phyloP scores from a whole-genome alignment of 2,329 filamentous ascomycete genomes.

The Botrytis sinoallii region DNA sequence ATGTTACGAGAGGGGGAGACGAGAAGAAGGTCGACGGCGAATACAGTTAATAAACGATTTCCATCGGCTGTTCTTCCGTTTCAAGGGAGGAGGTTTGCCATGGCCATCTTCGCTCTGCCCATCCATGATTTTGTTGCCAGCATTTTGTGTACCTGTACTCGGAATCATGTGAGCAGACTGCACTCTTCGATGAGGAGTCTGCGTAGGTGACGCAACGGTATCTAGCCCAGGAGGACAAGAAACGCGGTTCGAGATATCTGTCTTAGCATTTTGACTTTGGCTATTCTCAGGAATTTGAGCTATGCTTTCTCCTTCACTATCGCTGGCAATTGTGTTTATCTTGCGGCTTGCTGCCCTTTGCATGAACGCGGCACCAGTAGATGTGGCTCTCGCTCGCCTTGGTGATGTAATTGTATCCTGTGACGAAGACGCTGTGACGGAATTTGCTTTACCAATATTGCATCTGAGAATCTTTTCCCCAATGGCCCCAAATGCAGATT shows the following conservation, averaged over 20 bases:
- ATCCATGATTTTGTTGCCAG: not conserved
- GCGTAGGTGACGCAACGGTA: conserved; percentile 22
- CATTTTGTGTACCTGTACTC: conserved; percentile 8
- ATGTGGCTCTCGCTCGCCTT: conserved; percentile 44
- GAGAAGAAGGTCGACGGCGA: conserved; percentile 23
- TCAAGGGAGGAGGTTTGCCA: conserved; percentile 19
- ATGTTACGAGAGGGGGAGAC: conserved; percentile 9
- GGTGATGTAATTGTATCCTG: conserved; percentile 33
- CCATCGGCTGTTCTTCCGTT: conserved; percentile 32
- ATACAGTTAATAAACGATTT: conserved; percentile 33
- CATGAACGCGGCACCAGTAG: conserved; percentile 48
- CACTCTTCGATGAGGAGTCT: conserved; percentile 27
- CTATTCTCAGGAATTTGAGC: conserved; percentile 18
- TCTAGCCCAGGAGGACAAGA: conserved; percentile 26
- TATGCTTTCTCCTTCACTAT: conserved; percentile 31
- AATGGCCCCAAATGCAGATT: conserved; percentile 26
- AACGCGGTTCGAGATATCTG: conserved; percentile 15
- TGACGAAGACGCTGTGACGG: conserved; percentile 18
- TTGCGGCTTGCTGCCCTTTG: conserved; percentile 37
- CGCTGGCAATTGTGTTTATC: conserved; percentile 31
- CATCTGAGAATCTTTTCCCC: conserved; percentile 30
- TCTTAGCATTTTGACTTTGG: not conserved
- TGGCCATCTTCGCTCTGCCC: conserved; percentile 1
- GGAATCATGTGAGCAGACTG: conserved; percentile 31
- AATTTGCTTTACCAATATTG: conserved; percentile 22